phyloP scores from a whole-genome alignment of 192 early-diverging fungal species.

The Hyaloraphidium curvatum region DNA sequence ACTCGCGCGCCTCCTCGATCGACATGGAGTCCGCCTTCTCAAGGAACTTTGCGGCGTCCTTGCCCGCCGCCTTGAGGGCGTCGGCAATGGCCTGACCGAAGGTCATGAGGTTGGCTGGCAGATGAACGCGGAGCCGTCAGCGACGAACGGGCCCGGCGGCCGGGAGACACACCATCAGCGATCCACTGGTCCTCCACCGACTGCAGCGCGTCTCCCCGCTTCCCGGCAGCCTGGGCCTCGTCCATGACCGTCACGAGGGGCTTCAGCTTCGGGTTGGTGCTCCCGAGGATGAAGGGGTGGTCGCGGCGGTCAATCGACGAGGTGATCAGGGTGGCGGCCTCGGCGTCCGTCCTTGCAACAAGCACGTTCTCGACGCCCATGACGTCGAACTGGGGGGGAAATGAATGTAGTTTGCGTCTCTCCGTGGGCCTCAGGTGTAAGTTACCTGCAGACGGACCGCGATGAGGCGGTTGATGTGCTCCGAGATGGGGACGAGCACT shows the following conservation, averaged over 20 bases:
- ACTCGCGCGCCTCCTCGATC: slow-evolving; percentile 59
- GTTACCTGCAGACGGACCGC: slow-evolving; percentile 80
- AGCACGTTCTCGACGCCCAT: slow-evolving; percentile 92
- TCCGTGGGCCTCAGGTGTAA: too few species aligned
- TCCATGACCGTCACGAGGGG: slow-evolving; percentile 55
- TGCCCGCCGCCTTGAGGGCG: slow-evolving; percentile 42
- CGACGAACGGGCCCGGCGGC: too few species aligned
- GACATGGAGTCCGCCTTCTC: slow-evolving; percentile 36
- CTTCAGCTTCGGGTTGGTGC: slow-evolving; percentile 57
- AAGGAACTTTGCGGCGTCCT: slow-evolving; percentile 27
- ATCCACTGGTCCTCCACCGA: slow-evolving; percentile 74
- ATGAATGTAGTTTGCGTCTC: too few species aligned
- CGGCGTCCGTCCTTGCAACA: slow-evolving; percentile 88
- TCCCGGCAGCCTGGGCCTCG: slow-evolving; percentile 55
- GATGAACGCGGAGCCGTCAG: too few species aligned
- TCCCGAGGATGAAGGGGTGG: slow-evolving; percentile 88
- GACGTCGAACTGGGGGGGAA: slow-evolving; percentile 98
- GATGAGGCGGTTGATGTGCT: slow-evolving; percentile 92
- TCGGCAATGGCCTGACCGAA: slow-evolving; percentile 65
- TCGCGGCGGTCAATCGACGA: slow-evolving; percentile 91
- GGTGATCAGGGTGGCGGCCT: slow-evolving; percentile 89
- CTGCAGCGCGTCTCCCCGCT: slow-evolving; percentile 49
- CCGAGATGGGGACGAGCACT: slow-evolving; percentile 89
- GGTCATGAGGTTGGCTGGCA: slow-evolving; percentile 40
- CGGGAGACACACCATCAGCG: too few species aligned